These are phyloP conservation scores for Pseudonitzschia pungens DNA, from an alignment of 108 stramenopile genomes.

Conservation along the genomic window DNA sequence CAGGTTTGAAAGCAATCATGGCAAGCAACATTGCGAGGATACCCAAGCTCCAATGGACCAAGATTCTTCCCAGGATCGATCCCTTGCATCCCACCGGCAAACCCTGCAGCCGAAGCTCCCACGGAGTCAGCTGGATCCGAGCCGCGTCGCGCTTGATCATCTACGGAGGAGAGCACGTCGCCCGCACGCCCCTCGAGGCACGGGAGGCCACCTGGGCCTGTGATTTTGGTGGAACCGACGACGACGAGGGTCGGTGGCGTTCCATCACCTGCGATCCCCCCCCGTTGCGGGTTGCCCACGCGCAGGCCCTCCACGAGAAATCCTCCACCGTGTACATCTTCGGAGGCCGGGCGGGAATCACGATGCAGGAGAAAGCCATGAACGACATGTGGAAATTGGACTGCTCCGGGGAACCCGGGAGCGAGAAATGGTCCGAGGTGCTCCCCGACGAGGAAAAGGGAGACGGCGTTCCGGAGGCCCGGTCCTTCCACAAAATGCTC, in stretches of 20 bases:
- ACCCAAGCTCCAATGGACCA: not conserved
- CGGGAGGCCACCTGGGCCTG: conserved; percentile 17
- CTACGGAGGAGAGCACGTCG: conserved; percentile 60
- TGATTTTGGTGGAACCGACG: conserved; percentile 23
- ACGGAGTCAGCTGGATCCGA: conserved; percentile 45
- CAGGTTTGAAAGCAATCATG: too few relatives aligned
- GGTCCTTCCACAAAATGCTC: conserved; percentile 70
- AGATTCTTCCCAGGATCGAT: not conserved
- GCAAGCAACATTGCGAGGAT: not conserved
- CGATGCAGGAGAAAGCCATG: conserved; percentile 60
- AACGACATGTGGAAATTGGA: conserved; percentile 63
- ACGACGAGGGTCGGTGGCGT: conserved; percentile 30
- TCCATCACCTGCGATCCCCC: conserved; percentile 23
- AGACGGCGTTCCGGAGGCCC: conserved; percentile 41
- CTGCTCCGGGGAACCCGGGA: conserved; percentile 18
- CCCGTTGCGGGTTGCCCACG: conserved; percentile 58
- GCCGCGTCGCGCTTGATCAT: conserved; percentile 29
- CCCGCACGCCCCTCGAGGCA: conserved; percentile 51
- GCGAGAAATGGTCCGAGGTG: conserved; percentile 42
- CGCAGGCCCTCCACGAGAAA: conserved; percentile 46
- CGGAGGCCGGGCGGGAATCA: conserved; percentile 66
- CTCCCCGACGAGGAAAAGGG: not conserved
- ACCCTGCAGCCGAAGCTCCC: conserved; percentile 44
- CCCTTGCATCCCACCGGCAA: conserved; percentile 11
- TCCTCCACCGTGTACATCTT: conserved; percentile 44